Percentiles rank a stretch among this genome's conserved stretches.
These are phyloP conservation scores for Saccharum spontaneum DNA, from an alignment of 176 grass and related monocot genomes.

Conservation along the genomic window DNA sequence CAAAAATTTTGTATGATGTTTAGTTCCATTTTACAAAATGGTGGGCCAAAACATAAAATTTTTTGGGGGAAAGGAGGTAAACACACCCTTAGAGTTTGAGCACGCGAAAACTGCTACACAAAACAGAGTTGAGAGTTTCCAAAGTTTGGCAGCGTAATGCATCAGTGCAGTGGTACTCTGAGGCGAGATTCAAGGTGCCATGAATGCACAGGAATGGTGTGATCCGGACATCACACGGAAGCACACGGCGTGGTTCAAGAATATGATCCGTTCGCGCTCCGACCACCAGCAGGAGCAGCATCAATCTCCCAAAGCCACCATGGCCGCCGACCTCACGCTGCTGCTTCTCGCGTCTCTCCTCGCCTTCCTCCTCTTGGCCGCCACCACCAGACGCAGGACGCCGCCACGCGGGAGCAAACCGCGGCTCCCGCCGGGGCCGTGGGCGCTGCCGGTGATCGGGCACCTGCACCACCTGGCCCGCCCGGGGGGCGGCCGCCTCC, in stretches of 20 bases:
- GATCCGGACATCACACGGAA: neutral
- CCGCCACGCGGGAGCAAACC: neutral
- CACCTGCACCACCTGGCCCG: slow-evolving; percentile 61
- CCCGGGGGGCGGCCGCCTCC: neutral
- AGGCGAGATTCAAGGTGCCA: neutral
- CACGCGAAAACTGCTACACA: too few species aligned
- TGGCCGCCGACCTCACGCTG: neutral
- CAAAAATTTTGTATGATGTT: too few species aligned
- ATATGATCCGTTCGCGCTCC: neutral
- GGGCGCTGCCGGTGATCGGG: slow-evolving; percentile 49
- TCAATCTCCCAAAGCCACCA: neutral
- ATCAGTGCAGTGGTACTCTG: neutral
- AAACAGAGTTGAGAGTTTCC: too few species aligned
- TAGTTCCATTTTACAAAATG: too few species aligned
- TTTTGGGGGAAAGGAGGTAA: too few species aligned
- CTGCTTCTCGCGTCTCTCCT: neutral
- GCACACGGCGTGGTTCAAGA: neutral
- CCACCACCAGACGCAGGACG: neutral
- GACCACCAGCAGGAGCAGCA: neutral
- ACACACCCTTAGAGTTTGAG: too few species aligned
- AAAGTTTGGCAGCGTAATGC: neutral
- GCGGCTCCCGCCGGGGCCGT: slow-evolving; percentile 29
- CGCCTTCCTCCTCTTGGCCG: neutral
- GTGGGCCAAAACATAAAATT: too few species aligned
- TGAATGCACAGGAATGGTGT: neutral